Evolutionary conservation across 352 stramenopile genomes (phyloP).

Genomic region (Pseudoperonospora humuli): DNA sequence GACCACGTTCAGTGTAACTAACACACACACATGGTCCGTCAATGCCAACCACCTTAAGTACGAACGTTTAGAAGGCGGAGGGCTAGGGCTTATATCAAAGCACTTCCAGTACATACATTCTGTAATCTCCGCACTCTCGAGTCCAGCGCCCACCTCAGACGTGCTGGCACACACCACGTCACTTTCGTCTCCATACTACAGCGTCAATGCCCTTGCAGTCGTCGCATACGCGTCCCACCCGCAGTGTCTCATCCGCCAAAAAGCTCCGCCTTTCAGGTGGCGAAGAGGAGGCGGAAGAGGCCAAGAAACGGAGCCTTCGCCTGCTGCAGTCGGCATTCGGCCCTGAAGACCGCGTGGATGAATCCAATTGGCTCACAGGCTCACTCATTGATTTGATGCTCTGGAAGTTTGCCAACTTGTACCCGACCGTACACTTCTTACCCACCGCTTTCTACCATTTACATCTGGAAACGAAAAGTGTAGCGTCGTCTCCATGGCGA

Average conservation of each 20-base stretch:
- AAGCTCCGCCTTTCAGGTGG: slow-evolving; percentile 8
- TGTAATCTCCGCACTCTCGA: too few relatives aligned
- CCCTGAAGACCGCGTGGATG: slow-evolving; percentile 56
- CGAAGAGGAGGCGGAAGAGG: slow-evolving; percentile 15
- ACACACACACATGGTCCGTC: too few relatives aligned
- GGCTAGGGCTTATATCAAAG: too few relatives aligned
- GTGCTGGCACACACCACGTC: too few relatives aligned
- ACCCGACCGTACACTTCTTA: slow-evolving; percentile 67
- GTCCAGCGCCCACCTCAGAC: too few relatives aligned
- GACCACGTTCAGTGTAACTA: too few relatives aligned
- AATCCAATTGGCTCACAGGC: slow-evolving; percentile 77
- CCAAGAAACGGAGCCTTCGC: slow-evolving; percentile 10
- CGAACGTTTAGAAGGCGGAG: too few relatives aligned
- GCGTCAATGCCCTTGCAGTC: slow-evolving; percentile 3
- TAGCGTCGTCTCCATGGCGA: slow-evolving; percentile 7
- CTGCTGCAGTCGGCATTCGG: slow-evolving; percentile 51
- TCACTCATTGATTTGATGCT: slow-evolving; percentile 83
- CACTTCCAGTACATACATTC: too few relatives aligned
- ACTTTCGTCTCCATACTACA: neutral
- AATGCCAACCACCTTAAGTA: too few relatives aligned
- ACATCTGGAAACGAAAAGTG: slow-evolving; percentile 27
- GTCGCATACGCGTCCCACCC: slow-evolving; percentile 2
- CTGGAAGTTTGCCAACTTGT: slow-evolving; percentile 68
- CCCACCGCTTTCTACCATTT: slow-evolving; percentile 83
- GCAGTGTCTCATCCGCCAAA: slow-evolving; percentile 2